phyloP scores from a whole-genome alignment of 2,329 filamentous ascomycete species.

The Chaetomium sp. region DNA sequence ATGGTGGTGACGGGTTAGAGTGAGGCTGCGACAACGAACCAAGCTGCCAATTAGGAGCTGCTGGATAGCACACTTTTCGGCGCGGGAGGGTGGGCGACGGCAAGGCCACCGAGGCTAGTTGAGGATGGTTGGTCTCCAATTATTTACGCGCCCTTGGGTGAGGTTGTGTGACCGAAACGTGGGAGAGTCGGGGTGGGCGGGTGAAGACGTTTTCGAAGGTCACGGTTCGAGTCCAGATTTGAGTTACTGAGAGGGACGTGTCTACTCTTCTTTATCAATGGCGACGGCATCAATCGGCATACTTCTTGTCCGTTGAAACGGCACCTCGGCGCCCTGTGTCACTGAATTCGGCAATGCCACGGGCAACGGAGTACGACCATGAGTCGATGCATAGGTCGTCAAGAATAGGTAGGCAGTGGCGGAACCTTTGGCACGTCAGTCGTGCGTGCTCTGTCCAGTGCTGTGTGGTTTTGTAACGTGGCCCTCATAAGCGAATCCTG shows the following conservation, averaged over 20 bases:
- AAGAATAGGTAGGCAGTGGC: neutral
- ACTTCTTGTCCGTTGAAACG: neutral
- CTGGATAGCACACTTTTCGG: neutral
- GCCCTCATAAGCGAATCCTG: neutral
- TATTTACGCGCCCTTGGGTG: neutral
- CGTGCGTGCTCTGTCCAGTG: neutral
- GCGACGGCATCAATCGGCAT: neutral
- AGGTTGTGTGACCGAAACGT: slow-evolving; percentile 1
- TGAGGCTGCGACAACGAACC: slow-evolving; percentile 19
- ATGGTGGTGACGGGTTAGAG: neutral
- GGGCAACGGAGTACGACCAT: neutral
- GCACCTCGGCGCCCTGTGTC: neutral
- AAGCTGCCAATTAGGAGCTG: neutral
- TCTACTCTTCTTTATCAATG: neutral
- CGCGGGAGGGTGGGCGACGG: slow-evolving; percentile 9
- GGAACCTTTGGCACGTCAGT: neutral
- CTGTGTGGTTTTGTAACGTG: neutral
- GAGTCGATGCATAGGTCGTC: neutral
- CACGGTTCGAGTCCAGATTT: neutral
- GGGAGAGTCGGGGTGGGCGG: neutral
- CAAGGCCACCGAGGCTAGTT: slow-evolving; percentile 5
- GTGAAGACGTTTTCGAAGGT: neutral
- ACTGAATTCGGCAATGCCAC: neutral
- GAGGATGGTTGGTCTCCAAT: slow-evolving; percentile 2
- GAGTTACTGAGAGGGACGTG: neutral